Evolutionary conservation across 257 asterid genomes (phyloP).

Genomic region (Oldenlandia corymbosa): DNA sequence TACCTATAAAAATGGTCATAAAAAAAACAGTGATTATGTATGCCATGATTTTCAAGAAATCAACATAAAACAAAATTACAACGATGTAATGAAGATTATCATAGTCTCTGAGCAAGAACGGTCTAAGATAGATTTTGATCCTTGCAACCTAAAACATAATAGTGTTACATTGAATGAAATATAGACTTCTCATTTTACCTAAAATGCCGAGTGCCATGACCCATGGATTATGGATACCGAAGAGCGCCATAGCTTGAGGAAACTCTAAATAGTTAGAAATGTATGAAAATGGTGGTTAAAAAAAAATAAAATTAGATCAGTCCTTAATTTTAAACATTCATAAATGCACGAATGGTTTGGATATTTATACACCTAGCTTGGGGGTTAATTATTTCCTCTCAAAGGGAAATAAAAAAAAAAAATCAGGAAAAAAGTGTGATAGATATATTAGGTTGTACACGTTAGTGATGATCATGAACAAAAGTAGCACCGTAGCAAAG

Average conservation of each 20-base stretch:
- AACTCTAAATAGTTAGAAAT: not conserved
- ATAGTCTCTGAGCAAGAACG: too few species aligned
- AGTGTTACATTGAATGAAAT: not conserved
- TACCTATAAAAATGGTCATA: conserved; percentile 26
- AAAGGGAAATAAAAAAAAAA: not conserved
- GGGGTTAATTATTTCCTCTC: too few species aligned
- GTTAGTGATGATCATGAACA: not conserved
- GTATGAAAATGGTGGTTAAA: too few species aligned
- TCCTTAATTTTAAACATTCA: not conserved
- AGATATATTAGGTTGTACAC: not conserved
- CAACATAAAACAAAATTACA: too few species aligned
- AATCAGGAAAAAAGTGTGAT: not conserved
- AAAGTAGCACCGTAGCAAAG: not conserved
- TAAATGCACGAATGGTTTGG: not conserved
- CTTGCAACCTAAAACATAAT: too few species aligned
- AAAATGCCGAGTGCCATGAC: conserved; percentile 8
- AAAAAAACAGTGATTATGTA: not conserved
- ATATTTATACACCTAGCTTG: not conserved
- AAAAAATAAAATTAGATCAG: not conserved
- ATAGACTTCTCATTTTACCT: not conserved
- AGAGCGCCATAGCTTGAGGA: not conserved
- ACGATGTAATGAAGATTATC: too few species aligned
- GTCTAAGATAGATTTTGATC: too few species aligned
- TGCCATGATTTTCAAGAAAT: too few species aligned
- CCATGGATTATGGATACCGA: conserved; percentile 4